Evolutionary conservation across 2,329 filamentous ascomycete genomes (phyloP).

Genomic region (Elsinoe perseae): DNA sequence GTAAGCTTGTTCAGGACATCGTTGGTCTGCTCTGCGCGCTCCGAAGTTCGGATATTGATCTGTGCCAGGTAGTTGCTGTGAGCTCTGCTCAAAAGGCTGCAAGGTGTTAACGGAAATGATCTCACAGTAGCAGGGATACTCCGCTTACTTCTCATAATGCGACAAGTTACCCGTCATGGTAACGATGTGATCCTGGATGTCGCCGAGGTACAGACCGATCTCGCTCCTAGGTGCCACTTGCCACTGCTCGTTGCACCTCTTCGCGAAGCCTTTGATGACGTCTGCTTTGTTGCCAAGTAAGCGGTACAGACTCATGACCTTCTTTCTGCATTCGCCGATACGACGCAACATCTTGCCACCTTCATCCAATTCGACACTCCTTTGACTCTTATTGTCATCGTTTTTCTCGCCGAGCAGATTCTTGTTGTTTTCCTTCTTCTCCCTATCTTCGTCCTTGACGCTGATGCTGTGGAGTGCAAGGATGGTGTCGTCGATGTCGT

Average conservation of each 20-base stretch:
- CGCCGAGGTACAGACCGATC: conserved; percentile 93
- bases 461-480: conserved; percentile 63
- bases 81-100: conserved; percentile 76
- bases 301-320: conserved; percentile 91
- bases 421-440: conserved; percentile 18
- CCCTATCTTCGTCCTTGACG: conserved; percentile 29
- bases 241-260: conserved; percentile 97
- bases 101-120: conserved; percentile 19
- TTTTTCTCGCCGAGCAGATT: conserved; percentile 22
- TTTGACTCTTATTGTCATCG: conserved; percentile 23
- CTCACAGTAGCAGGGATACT: not conserved
- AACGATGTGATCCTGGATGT: conserved; percentile 98
- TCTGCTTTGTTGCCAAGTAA: conserved; percentile 95
- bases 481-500: conserved; percentile 92
- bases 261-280: conserved; percentile 98
- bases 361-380: conserved; percentile 34
- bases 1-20: conserved; percentile 93
- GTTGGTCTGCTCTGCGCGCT: conserved; percentile 89
- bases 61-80: conserved; percentile 98
- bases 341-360: conserved; percentile 80
- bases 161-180: conserved; percentile 96
- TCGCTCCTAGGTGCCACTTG: conserved; percentile 90
- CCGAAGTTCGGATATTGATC: conserved; percentile 98
- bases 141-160: conserved; percentile 85
- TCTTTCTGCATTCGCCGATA: conserved; percentile 90